Base-by-base conservation (phyloP, 371 early-diverging fungal species). In the Haplosporangium sp. region DNA sequence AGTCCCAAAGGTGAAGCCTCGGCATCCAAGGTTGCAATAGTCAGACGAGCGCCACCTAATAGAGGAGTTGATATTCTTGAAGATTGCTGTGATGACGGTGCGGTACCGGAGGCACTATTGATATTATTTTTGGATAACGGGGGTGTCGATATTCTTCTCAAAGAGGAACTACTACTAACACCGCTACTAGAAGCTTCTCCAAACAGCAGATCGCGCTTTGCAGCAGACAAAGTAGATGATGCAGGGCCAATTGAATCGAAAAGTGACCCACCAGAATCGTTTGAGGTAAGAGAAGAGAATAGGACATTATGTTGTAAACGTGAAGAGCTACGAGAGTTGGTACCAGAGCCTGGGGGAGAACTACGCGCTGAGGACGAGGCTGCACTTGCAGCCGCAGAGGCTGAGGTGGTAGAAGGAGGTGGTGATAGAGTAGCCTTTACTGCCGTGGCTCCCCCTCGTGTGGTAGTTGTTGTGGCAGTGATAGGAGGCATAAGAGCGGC, bases 251-350 rank as follows among this genome's bases (percentile, higher is more conserved):
- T 38, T 0, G 77, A 65, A n/a, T 74, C 77, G 57, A 77, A 83
- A 35, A 77, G 42, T 3, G 77, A 60, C 11, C 63, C 55, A 10
- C 61, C 57, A 17, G 67, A 40, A 39, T 75, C 67, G 37, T 65
- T 60, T 27, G 68, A 56, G 20, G 82, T 75, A 44, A 81, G 42
- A 15, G 82, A 81, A 0, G 82, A 75, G 42, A 81, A 74, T 38
- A 81, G 63, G 38, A 72, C 61, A 53, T 81, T 60, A 34, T 81
- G 71, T 53, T 81, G 81, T 15, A 75, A 63, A 3, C 81, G 63
- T 39, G 81, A 75, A 4, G 81, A 81, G 57, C 75, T 75, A 34
- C 81, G 81, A 37, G 81, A 81, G 37, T 53, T 71, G 47, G 65
- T 17, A 8, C 64, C 65, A 42, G 81, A 75, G 11, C 75, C 65